Conservation (phyloP, 2,329 filamentous ascomycete genomes). For the Cadophora sp. region DNA sequence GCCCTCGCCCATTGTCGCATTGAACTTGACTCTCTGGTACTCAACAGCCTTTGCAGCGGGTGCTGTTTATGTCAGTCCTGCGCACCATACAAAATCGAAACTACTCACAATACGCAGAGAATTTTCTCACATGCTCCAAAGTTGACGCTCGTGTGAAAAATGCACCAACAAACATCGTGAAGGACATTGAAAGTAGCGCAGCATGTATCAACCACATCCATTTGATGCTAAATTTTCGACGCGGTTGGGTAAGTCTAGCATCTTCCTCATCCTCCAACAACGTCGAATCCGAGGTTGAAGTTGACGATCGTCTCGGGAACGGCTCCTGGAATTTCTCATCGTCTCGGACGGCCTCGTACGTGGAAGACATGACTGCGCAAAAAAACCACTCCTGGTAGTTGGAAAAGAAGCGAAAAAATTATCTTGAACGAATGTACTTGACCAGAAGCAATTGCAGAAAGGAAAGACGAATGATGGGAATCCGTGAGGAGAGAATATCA, state of each 20-base stretch:
- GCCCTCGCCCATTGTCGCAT: slow-evolving; percentile 50
- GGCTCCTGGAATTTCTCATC: slow-evolving; percentile 39
- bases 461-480: slow-evolving; percentile 16
- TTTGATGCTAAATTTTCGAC: slow-evolving; percentile 22
- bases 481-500: slow-evolving; percentile 20
- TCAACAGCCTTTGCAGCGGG: slow-evolving; percentile 54
- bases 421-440: slow-evolving; percentile 36
- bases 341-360: slow-evolving; percentile 37
- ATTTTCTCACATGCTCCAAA: slow-evolving; percentile 45
- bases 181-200: slow-evolving; percentile 37
- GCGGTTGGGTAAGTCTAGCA: slow-evolving; percentile 14
- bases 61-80: slow-evolving; percentile 44
- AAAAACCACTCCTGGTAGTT: slow-evolving; percentile 37
- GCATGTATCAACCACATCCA: slow-evolving; percentile 43
- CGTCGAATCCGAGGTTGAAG: slow-evolving; percentile 36
- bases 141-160: slow-evolving; percentile 40
- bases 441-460: slow-evolving; percentile 39
- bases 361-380: slow-evolving; percentile 36
- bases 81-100: not conserved
- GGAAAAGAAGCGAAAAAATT: slow-evolving; percentile 26
- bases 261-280: slow-evolving; percentile 40
- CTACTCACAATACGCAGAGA: slow-evolving; percentile 54
- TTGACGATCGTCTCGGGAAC: slow-evolving; percentile 29
- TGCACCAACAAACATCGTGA: slow-evolving; percentile 38
- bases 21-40: slow-evolving; percentile 58